A percentile compares a stretch with the other conserved stretches of the same genome.
phyloP scores from a whole-genome alignment of 345 rosid species.

The Salix purpurea region DNA sequence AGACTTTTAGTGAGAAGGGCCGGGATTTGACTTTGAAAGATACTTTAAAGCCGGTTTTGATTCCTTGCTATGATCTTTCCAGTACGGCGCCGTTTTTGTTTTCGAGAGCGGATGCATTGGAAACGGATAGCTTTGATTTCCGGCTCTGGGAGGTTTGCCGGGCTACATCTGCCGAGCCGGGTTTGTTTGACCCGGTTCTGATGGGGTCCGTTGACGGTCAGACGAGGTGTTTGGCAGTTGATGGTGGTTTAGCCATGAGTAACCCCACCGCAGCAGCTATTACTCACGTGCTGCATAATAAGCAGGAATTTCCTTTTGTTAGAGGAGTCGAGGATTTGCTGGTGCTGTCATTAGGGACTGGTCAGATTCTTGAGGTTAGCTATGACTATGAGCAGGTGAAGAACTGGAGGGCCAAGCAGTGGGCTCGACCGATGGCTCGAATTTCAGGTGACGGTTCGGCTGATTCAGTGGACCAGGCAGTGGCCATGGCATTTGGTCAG shows the following conservation, averaged over 20 bases:
- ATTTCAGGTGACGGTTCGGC: constrained; percentile 80
- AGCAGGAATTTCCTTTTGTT: constrained; percentile 95
- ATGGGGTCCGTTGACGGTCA: constrained; percentile 71
- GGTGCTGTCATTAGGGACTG: constrained; percentile 76
- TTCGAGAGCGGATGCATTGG: constrained; percentile 95
- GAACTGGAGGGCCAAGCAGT: constrained; percentile 76
- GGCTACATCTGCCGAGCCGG: constrained; percentile 93
- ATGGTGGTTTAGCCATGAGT: constrained; percentile 79
- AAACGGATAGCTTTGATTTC: constrained; percentile 81
- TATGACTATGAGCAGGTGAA: constrained; percentile 68
- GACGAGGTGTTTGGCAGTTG: constrained; percentile 77
- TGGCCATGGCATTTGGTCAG: constrained; percentile 91
- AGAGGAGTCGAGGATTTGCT: constrained; percentile 92
- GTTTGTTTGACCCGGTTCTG: constrained; percentile 57
- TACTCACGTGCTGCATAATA: constrained; percentile 92
- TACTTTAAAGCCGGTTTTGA: constrained; percentile 80
- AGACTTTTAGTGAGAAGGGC: constrained; percentile 48
- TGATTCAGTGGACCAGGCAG: constrained; percentile 88
- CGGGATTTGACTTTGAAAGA: constrained; percentile 65
- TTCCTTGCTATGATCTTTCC: constrained; percentile 85
- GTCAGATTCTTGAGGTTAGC: constrained; percentile 68
- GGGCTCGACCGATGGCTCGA: constrained; percentile 87
- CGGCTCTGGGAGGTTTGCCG: constrained; percentile 86
- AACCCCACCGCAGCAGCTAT: constrained; percentile 94
- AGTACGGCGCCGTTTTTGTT: constrained; percentile 88